Conservation (phyloP, 2,329 filamentous ascomycete species). For the Chaetomium sp. region DNA sequence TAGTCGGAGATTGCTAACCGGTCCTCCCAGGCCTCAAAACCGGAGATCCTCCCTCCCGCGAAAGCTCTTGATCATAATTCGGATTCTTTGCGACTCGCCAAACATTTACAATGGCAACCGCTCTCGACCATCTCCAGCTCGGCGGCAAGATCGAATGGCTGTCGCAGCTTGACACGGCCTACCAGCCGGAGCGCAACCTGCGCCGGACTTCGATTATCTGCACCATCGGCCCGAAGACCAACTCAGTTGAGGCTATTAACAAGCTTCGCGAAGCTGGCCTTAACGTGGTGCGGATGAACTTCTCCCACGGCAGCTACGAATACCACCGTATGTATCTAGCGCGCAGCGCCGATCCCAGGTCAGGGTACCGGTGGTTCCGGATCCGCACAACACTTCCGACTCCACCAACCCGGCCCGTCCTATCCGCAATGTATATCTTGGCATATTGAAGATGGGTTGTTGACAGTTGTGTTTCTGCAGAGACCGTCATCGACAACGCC, state of each 20-base stretch:
- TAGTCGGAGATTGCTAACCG: conserved; percentile 20
- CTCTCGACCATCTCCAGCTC: conserved; percentile 83
- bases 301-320: conserved; percentile 91
- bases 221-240: conserved; percentile 99
- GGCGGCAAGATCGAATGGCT: conserved; percentile 70
- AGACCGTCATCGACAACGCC: conserved; percentile 96
- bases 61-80: conserved; percentile 10
- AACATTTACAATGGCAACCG: conserved; percentile 58
- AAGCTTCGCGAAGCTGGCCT: conserved; percentile 85
- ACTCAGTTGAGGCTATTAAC: conserved; percentile 97
- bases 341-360: conserved; percentile 4
- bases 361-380: conserved; percentile 3
- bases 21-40: conserved; percentile 10
- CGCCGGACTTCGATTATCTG: conserved; percentile 97
- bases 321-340: conserved; percentile 45
- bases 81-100: conserved; percentile 6
- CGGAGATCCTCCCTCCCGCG: conserved; percentile 14
- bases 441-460: conserved; percentile 58
- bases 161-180: conserved; percentile 80
- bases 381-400: conserved; percentile 12
- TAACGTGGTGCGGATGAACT: conserved; percentile 99
- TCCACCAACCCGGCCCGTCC: conserved; percentile 8
- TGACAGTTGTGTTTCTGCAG: conserved; percentile 40
- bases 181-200: conserved; percentile 83
- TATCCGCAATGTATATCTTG: background rate